phyloP scores from a whole-genome alignment of 2,329 filamentous ascomycete species.

The Calonectria fujianensis region DNA sequence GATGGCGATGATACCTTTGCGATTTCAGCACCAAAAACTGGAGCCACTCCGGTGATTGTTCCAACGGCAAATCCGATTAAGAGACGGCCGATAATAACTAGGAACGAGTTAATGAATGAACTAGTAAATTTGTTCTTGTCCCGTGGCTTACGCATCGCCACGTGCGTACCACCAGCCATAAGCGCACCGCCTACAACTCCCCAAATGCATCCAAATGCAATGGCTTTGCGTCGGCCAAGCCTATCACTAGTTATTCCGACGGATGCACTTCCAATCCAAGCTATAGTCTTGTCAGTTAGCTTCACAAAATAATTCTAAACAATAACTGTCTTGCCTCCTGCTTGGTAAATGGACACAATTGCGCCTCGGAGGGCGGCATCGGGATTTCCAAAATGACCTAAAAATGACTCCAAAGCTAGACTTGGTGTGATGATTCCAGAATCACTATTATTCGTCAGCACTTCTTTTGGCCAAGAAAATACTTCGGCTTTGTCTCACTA shows the following conservation, averaged over 20 bases:
- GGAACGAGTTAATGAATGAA: background rate
- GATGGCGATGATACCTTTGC: conserved; percentile 58
- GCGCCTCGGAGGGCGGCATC: conserved; percentile 60
- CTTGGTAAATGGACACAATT: conserved; percentile 64
- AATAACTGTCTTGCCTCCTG: conserved; percentile 55
- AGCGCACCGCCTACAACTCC: conserved; percentile 62
- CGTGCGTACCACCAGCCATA: conserved; percentile 64
- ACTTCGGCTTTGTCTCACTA: conserved; percentile 52
- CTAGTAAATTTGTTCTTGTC: fast-evolving
- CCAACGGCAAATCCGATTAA: conserved; percentile 63
- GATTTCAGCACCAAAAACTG: conserved; percentile 64
- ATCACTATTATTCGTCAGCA: conserved; percentile 54
- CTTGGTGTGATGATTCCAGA: conserved; percentile 65
- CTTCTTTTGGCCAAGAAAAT: no score
- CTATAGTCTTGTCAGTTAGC: conserved; percentile 43
- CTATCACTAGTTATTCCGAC: conserved; percentile 62
- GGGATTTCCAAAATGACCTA: conserved; percentile 60
- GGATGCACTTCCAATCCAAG: conserved; percentile 64
- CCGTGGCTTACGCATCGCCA: conserved; percentile 61
- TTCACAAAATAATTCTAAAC: background rate
- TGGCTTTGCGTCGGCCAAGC: conserved; percentile 62
- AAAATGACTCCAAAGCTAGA: conserved; percentile 60
- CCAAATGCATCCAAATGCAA: conserved; percentile 64
- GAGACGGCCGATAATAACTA: conserved; percentile 62
- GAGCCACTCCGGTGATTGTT: conserved; percentile 64